Base-by-base conservation (phyloP, 176 grass and related monocot species). In the Pontederia paniculata region DNA sequence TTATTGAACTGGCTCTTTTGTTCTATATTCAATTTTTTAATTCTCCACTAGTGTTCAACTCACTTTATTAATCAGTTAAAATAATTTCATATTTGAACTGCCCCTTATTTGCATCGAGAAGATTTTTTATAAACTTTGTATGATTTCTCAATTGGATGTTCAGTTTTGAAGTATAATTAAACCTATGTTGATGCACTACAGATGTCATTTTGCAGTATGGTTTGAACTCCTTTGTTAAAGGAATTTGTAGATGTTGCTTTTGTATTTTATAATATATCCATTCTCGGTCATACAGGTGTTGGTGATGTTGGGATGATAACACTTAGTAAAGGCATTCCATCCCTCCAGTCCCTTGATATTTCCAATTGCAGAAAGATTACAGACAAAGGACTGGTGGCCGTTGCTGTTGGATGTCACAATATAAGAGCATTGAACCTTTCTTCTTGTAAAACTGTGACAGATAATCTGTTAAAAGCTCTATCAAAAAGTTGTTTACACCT, bases 351-450 rank as follows among this genome's bases (percentile, higher is more conserved):
- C 43, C 50, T 90, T 52, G 86, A 90, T 68, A 77, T 90, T 60
- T 97, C 91, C 51, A 28, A 68, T n/a, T 97, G 91, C 77, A 81
- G 54, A 87, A 90, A 87, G 59, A 58, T 90, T 68, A 90, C 74
- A 50, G 86, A 97, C 52, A 87, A 69, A 67, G 86, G 91, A 58
- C 74, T 90, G 42, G 58, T 41, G 44, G 77, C 62, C 4, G 51
- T 88, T 74, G 71, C 62, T 43, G 67, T 78, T 14, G 80, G 82
- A 21, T 97, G 79, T 73, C 57, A 15, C 64, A 84, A 70, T 68
- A 65, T 97, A 80, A 87, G 56, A 76, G 65, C 49, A 22, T 18
- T 97, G 49, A 25, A 74, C 46, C 63, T 97, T 44, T 14, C 37
- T 41, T 79, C 60, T 54, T 90, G 82, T 62, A 90, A 15, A 81